Conservation (phyloP, 1,139 yeast genomes). For the Lodderomyces orthopsilosis region DNA sequence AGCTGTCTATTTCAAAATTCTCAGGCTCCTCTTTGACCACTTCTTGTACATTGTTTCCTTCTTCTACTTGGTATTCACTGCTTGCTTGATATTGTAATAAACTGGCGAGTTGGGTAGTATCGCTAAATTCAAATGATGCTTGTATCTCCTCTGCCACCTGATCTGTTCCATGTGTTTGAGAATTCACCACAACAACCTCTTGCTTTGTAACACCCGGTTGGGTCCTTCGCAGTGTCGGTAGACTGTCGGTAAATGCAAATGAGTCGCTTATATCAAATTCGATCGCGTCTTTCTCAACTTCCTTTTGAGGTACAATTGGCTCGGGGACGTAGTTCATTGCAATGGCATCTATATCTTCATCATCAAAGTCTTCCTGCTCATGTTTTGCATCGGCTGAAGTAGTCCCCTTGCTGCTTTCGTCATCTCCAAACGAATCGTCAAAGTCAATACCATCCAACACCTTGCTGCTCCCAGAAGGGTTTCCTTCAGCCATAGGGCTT, state of each 20-base stretch:
- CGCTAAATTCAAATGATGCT: constrained; percentile 8
- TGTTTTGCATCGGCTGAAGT: background rate
- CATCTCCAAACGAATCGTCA: constrained; percentile 10
- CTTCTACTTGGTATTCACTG: constrained; percentile 1
- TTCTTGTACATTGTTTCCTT: background rate
- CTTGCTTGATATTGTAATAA: background rate
- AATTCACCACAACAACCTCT: background rate
- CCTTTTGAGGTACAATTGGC: background rate
- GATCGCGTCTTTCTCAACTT: background rate
- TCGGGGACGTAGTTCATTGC: background rate
- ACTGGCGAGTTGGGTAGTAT: background rate
- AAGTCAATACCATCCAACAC: constrained; percentile 8
- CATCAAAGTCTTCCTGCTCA: background rate
- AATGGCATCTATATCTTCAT: background rate
- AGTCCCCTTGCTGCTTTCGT: constrained; percentile 2
- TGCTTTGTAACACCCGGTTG: background rate
- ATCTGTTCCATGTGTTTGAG: background rate
- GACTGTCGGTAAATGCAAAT: constrained; percentile 1
- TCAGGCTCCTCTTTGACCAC: background rate
- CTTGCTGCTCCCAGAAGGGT: background rate
- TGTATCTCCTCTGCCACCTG: background rate
- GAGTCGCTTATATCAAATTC: background rate
- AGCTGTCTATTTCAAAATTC: background rate
- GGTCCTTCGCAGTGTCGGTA: constrained; percentile 1
- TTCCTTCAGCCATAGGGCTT: background rate